Base-by-base conservation (phyloP, 306 rosid genomes). In the Begonia fuchsioides region DNA sequence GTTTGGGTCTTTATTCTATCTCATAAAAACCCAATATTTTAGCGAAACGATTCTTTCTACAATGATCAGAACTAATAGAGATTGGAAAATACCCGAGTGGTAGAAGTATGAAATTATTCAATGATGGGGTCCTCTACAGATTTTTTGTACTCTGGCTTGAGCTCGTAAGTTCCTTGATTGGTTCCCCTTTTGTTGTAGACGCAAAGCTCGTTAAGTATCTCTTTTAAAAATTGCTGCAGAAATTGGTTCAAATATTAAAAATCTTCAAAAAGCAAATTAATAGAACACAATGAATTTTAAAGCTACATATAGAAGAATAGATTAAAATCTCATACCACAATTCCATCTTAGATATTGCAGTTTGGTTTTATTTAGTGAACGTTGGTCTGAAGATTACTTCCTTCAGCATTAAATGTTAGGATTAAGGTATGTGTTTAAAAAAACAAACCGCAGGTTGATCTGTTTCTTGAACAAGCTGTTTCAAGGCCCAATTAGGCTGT, bases 111-210 rank as follows among this genome's bases (percentile, higher is more conserved):
- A 43, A 43, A 44, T 73, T 71, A 85, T 47, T 79, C 98, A 11
- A 77, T 94, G 46, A 15, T 58, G 14, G 79, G 51, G 10, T 85
- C 94, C 62, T 92, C 96, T 13, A 64, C 98, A 43, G 96, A 71
- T 64, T 85, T 85, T 92, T 79, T 92, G 83, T 85, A 92, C 60
- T 92, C 98, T 1, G 96, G 96, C 83, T 92, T 92, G 59, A 92
- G 87, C 81, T 92, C 98, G 12, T 92, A 92, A 2, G 98, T 92
- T 75, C 98, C 98, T 66, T 92, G 98, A 74, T 92, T 82, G 47
- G 94, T 80, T 54, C 98, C 98, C 63, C 98, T 75, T 77, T 90
- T 90, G 67, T 90, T 90, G 92, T 90, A 90, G 12, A 90, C 78
- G 18, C 98, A 90, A 32, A 90, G 76, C 63, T 85, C 98, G 44